Conservation (phyloP, 2,329 filamentous ascomycete species). For the Chalara sp. region DNA sequence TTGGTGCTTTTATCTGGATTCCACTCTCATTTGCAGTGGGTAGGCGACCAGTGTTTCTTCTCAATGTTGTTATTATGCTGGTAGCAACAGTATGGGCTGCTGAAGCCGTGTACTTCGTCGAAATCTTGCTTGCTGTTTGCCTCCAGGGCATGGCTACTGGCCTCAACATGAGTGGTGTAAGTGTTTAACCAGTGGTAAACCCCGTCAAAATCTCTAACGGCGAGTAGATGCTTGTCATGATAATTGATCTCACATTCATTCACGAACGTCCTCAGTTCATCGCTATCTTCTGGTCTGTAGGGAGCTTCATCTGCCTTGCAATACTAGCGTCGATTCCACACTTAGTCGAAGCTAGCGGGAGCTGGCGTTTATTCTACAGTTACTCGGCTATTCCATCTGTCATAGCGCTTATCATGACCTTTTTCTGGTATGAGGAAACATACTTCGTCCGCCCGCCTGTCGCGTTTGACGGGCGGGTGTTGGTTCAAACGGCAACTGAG, state of each 20-base stretch:
- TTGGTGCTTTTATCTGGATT: slow-evolving; percentile 32
- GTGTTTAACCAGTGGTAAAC: neutral
- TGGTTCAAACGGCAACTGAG: slow-evolving; percentile 32
- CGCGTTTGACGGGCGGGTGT: slow-evolving; percentile 33
- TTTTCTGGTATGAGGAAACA: slow-evolving; percentile 31
- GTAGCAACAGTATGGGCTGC: slow-evolving; percentile 16
- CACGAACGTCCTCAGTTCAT: slow-evolving; percentile 29
- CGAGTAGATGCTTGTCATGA: slow-evolving; percentile 17
- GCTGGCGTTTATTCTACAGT: slow-evolving; percentile 30
- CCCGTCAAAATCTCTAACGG: neutral
- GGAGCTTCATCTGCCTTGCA: slow-evolving; percentile 19
- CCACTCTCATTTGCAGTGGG: slow-evolving; percentile 31
- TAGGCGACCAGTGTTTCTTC: slow-evolving; percentile 29
- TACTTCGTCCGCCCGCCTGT: slow-evolving; percentile 35
- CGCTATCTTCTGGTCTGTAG: slow-evolving; percentile 29
- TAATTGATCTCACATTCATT: slow-evolving; percentile 34
- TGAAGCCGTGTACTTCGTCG: slow-evolving; percentile 2
- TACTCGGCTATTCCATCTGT: slow-evolving; percentile 23
- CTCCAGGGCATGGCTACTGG: slow-evolving; percentile 11
- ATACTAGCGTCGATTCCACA: slow-evolving; percentile 23
- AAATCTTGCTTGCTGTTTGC: slow-evolving; percentile 8
- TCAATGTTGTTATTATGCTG: slow-evolving; percentile 23
- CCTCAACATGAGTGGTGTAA: slow-evolving; percentile 5
- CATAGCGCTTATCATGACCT: slow-evolving; percentile 22
- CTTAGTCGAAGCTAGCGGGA: slow-evolving; percentile 17